Evolutionary conservation across 106 monocot genomes (phyloP).

Genomic region (Hemerocallis citrina): DNA sequence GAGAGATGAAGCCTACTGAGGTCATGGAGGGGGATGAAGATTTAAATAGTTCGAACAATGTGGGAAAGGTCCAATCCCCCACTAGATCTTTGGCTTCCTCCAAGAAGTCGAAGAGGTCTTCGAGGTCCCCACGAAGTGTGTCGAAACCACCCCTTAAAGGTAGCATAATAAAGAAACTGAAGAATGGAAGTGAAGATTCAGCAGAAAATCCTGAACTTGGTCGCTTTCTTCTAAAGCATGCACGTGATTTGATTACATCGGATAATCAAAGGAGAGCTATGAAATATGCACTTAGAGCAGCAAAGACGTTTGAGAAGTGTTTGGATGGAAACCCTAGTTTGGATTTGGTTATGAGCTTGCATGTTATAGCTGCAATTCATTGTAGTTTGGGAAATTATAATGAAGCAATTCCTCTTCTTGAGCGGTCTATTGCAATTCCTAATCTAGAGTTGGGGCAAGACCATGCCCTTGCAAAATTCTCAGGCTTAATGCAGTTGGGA

Average conservation of each 20-base stretch:
- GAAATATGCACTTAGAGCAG: slow-evolving; percentile 35
- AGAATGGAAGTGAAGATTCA: slow-evolving; percentile 32
- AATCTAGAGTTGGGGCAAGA: slow-evolving; percentile 24
- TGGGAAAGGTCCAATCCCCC: slow-evolving; percentile 13
- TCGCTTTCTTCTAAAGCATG: slow-evolving; percentile 77
- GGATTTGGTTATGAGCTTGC: slow-evolving; percentile 40
- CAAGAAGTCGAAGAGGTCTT: slow-evolving; percentile 20
- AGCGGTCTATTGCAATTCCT: slow-evolving; percentile 34
- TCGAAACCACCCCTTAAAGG: slow-evolving; percentile 18
- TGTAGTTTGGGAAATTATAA: slow-evolving; percentile 28
- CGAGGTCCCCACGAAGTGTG: slow-evolving; percentile 15
- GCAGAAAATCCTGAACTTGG: slow-evolving; percentile 69
- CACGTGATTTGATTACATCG: slow-evolving; percentile 70
- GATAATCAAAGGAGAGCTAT: slow-evolving; percentile 30
- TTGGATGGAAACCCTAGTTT: slow-evolving; percentile 24
- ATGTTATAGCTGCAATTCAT: slow-evolving; percentile 42
- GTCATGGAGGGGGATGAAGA: slow-evolving; percentile 42
- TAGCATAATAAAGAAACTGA: slow-evolving; percentile 34
- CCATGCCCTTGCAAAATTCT: slow-evolving; percentile 46
- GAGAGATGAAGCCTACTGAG: slow-evolving; percentile 34
- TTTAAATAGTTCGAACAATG: slow-evolving; percentile 13
- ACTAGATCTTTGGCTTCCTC: slow-evolving; percentile 31
- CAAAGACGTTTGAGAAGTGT: slow-evolving; percentile 42
- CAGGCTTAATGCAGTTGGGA: slow-evolving; percentile 54
- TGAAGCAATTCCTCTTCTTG: slow-evolving; percentile 31